Evolutionary conservation across 2,329 filamentous ascomycete genomes (phyloP).

Genomic region (Venturia carpophila): DNA sequence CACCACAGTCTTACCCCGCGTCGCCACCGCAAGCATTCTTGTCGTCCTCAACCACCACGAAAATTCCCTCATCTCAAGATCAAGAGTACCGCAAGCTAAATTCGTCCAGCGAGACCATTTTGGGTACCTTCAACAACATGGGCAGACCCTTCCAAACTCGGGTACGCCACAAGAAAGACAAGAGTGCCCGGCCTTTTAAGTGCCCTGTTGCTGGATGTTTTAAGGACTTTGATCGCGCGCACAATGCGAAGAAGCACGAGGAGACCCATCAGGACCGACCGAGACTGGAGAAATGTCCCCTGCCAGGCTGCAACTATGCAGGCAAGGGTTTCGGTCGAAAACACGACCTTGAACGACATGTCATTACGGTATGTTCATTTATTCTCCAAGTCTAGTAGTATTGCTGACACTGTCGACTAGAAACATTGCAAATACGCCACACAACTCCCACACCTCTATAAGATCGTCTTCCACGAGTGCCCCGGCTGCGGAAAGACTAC

Average conservation of each 20-base stretch:
- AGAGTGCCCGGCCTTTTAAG: not conserved
- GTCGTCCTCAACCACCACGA: not conserved
- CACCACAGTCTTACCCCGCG: not conserved
- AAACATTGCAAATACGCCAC: not conserved
- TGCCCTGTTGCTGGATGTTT: not conserved
- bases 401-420: not conserved
- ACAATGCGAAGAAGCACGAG: conserved; percentile 4
- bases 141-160: not conserved
- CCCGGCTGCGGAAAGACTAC: not conserved
- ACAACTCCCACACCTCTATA: too few species aligned
- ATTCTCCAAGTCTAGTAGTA: not conserved
- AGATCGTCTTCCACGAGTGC: not conserved
- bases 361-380: not conserved
- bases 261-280: not conserved
- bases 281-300: not conserved
- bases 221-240: not conserved
- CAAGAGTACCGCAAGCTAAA: not conserved
- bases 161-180: not conserved
- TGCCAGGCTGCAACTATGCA: not conserved
- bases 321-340: not conserved
- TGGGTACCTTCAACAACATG: too few species aligned
- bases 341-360: not conserved
- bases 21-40: not conserved
- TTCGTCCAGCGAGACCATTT: not conserved
- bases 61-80: not conserved